Evolutionary conservation across 2,329 filamentous ascomycete genomes (phyloP).

Genomic region (Alternaria conjuncta): DNA sequence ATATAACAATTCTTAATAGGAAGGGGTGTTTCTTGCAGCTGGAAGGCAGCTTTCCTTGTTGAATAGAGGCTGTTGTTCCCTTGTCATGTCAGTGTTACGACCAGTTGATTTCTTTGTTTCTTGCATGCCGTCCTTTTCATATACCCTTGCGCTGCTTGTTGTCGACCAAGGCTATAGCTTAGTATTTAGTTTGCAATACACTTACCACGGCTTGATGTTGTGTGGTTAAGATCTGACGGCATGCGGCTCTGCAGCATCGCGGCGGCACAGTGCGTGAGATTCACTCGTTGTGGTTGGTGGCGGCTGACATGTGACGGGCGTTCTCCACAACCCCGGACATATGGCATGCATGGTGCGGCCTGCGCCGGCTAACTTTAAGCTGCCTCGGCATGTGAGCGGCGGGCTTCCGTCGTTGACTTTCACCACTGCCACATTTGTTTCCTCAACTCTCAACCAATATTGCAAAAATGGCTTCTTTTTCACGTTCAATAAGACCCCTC

Average conservation of each 20-base stretch:
- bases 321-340: slow-evolving; percentile 11
- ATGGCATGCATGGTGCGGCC: slow-evolving; percentile 6
- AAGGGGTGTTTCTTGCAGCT: slow-evolving; percentile 5
- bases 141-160: slow-evolving; percentile 17
- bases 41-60: slow-evolving; percentile 1
- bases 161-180: slow-evolving; percentile 7
- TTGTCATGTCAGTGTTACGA: slow-evolving; percentile 16
- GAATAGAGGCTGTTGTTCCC: slow-evolving; percentile 1
- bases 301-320: slow-evolving; percentile 11
- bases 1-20: slow-evolving; percentile 11
- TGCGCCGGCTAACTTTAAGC: slow-evolving; percentile 12
- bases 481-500: slow-evolving; percentile 40
- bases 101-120: slow-evolving; percentile 6
- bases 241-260: neutral
- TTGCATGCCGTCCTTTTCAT: slow-evolving; percentile 9
- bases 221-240: neutral
- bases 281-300: neutral
- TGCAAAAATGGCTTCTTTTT: slow-evolving; percentile 39
- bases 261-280: neutral
- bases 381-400: slow-evolving; percentile 14
- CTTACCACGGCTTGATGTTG: slow-evolving; percentile 4
- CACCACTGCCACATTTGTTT: neutral
- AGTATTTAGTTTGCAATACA: neutral
- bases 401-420: neutral
- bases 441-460: neutral